Conservation (phyloP, 164 flowering plant species). For the Brasenia schreberi region DNA sequence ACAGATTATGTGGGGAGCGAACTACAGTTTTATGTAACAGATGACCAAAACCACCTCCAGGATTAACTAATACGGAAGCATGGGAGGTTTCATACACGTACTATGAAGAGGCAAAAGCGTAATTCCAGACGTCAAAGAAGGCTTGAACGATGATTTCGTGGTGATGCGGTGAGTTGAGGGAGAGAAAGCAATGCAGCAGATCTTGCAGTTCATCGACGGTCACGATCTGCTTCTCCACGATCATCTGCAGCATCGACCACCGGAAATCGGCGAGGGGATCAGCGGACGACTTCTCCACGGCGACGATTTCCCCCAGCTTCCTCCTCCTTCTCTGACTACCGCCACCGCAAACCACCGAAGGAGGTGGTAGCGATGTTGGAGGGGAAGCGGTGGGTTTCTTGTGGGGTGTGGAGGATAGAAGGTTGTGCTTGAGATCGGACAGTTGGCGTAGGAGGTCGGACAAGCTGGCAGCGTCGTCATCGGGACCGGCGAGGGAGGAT, state of each 20-base stretch:
- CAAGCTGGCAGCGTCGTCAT: conserved; percentile 21
- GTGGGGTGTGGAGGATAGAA: neutral
- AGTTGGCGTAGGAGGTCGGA: conserved; percentile 1
- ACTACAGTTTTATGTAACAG: too few species aligned
- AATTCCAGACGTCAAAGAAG: conserved; percentile 10
- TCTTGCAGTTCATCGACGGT: conserved; percentile 8
- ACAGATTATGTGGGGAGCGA: too few species aligned
- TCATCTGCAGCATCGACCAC: conserved; percentile 13
- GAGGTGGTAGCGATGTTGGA: neutral
- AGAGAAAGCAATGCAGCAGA: conserved; percentile 4
- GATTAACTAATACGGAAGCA: too few species aligned
- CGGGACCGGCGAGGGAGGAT: conserved; percentile 36
- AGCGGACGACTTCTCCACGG: conserved; percentile 11
- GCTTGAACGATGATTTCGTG: conserved; percentile 10
- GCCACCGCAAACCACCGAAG: neutral
- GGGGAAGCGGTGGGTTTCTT: neutral
- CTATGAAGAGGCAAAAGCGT: conserved; percentile 1
- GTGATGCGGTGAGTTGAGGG: conserved; percentile 11
- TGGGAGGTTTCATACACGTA: too few species aligned
- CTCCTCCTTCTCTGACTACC: neutral
- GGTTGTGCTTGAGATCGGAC: conserved; percentile 5
- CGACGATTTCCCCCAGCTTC: conserved; percentile 7
- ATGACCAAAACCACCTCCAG: too few species aligned
- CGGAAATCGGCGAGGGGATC: conserved; percentile 13
- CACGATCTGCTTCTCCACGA: conserved; percentile 14